phyloP scores from a whole-genome alignment of 805 yeast species.

The Starmerella scarabaei region DNA sequence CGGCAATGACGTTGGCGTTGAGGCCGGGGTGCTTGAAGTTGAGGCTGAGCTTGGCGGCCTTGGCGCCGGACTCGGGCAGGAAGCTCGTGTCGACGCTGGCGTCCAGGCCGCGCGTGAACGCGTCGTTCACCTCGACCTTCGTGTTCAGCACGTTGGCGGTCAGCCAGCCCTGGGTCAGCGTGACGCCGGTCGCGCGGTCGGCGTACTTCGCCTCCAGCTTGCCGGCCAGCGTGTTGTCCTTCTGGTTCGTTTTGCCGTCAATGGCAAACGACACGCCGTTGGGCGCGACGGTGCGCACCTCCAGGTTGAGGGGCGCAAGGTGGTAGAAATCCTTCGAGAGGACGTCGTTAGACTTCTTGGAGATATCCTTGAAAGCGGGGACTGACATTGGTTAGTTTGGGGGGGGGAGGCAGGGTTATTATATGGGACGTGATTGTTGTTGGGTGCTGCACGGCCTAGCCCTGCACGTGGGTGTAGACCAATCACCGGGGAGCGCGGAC shows the following conservation, averaged over 20 bases:
- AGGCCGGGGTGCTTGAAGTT: slow-evolving; percentile 86
- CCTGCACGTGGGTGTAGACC: no score
- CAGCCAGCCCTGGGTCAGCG: slow-evolving; percentile 96
- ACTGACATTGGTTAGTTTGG: slow-evolving; percentile 11
- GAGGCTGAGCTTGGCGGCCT: slow-evolving; percentile 80
- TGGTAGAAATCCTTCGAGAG: slow-evolving; percentile 90
- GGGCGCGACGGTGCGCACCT: slow-evolving; percentile 85
- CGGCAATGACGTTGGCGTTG: slow-evolving; percentile 89
- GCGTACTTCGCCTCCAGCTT: slow-evolving; percentile 81
- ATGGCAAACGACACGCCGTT: slow-evolving; percentile 91
- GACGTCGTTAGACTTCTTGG: slow-evolving; percentile 83
- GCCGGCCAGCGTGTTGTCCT: slow-evolving; percentile 73
- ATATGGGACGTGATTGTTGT: background rate
- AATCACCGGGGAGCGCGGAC: no score
- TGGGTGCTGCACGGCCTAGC: no score
- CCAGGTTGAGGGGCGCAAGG: slow-evolving; percentile 72
- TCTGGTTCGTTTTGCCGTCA: slow-evolving; percentile 73
- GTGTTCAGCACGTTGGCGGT: slow-evolving; percentile 84
- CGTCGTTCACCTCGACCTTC: slow-evolving; percentile 83
- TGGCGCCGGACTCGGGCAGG: slow-evolving; percentile 65
- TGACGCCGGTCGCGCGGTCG: slow-evolving; percentile 84
- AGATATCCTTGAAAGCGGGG: slow-evolving; percentile 62
- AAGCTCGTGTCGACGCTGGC: slow-evolving; percentile 79
- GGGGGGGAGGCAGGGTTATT: background rate
- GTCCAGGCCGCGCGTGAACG: slow-evolving; percentile 89